phyloP scores from a whole-genome alignment of 73 alveolate species.

The Halteria grandinella region DNA sequence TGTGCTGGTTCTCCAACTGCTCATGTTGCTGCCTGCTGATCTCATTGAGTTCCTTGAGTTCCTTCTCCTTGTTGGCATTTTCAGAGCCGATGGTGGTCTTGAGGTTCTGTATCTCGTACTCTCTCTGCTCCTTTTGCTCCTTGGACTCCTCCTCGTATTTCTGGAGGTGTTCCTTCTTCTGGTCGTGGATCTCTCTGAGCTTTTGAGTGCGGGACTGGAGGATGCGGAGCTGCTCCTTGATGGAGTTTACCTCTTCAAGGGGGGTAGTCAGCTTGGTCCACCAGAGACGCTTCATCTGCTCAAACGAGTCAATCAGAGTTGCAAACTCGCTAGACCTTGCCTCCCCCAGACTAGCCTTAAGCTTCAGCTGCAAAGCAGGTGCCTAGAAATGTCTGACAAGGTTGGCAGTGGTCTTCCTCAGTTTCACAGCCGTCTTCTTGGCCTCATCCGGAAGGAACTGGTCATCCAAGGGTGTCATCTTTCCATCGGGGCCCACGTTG shows the following conservation, averaged over 20 bases:
- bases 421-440: slow-evolving; percentile 14
- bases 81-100: slow-evolving; percentile 36
- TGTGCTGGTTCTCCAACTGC: slow-evolving; percentile 32
- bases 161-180: slow-evolving; percentile 36
- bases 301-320: slow-evolving; percentile 27
- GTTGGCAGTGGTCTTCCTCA: slow-evolving; percentile 30
- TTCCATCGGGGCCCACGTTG: slow-evolving; percentile 51
- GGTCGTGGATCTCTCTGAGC: slow-evolving; percentile 30
- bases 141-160: slow-evolving; percentile 46
- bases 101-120: slow-evolving; percentile 37
- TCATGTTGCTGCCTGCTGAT: not conserved
- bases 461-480: slow-evolving; percentile 54
- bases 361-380: slow-evolving; percentile 25
- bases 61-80: slow-evolving; percentile 24
- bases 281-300: slow-evolving; percentile 41
- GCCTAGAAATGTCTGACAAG: slow-evolving; percentile 39
- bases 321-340: slow-evolving; percentile 32
- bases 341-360: slow-evolving; percentile 52
- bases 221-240: slow-evolving; percentile 16
- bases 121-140: slow-evolving; percentile 54
- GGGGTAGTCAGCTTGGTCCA: slow-evolving; percentile 49
- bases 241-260: slow-evolving; percentile 52
- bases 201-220: slow-evolving; percentile 18
- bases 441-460: slow-evolving; percentile 49
- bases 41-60: slow-evolving; percentile 9